Percentiles rank a stretch among this genome's conserved stretches.
Conservation (phyloP, 345 rosid species). For the Pugionium dolabratum region DNA sequence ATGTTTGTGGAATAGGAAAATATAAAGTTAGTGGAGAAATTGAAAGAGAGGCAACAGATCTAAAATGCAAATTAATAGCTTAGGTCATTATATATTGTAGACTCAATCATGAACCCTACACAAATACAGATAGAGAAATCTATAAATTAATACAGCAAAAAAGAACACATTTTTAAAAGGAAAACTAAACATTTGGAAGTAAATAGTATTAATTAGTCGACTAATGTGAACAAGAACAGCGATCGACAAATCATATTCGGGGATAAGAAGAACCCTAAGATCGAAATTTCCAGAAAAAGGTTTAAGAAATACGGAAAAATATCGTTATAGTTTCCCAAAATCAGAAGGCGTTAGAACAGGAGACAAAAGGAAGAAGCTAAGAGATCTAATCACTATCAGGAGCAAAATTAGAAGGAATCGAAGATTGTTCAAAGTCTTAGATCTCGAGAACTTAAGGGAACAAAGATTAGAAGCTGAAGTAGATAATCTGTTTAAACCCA, state of each 20-base stretch:
- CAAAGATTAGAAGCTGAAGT: constrained; percentile 21
- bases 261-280: constrained; percentile 6
- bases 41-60: constrained; percentile 27
- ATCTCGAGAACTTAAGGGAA: constrained; percentile 22
- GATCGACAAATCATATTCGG: constrained; percentile 3
- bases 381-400: constrained; percentile 17
- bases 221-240: not conserved
- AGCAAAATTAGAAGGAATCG: not conserved
- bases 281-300: not conserved
- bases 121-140: constrained; percentile 26
- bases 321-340: not conserved
- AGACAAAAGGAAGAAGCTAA: not conserved
- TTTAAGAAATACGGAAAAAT: not conserved
- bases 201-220: not conserved
- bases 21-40: not conserved
- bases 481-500: not conserved
- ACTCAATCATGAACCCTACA: constrained; percentile 34
- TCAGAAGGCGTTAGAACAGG: not conserved
- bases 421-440: constrained; percentile 6
- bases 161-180: not conserved
- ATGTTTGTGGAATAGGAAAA: not conserved
- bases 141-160: constrained; percentile 17
- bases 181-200: not conserved
- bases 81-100: constrained; percentile 16
- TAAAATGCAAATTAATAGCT: constrained; percentile 19